These are phyloP conservation scores for Solanum chmielewskii DNA, from an alignment of 257 asterid genomes.

Conservation along the genomic window DNA sequence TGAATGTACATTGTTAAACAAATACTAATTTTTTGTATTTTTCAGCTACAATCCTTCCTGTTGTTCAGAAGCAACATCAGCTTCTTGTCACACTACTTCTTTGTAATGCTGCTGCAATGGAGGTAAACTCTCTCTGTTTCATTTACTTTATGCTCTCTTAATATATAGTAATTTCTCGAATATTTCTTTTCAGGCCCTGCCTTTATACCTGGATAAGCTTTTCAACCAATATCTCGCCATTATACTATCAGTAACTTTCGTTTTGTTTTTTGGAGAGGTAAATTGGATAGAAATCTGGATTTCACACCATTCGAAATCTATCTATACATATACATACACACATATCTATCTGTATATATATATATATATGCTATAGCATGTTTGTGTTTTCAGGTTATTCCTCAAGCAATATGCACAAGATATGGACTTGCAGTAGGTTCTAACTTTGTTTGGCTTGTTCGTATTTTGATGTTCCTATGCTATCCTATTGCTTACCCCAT, in stretches of 20 bases:
- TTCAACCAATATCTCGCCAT: conserved; percentile 94
- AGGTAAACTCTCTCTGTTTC: conserved; percentile 29
- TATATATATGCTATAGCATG: neutral
- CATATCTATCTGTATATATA: too few species aligned
- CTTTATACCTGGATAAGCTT: conserved; percentile 78
- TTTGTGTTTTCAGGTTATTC: conserved; percentile 55
- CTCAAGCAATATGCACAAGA: conserved; percentile 98
- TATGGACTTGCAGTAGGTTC: conserved; percentile 99
- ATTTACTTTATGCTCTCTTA: neutral
- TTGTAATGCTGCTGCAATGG: conserved; percentile 92
- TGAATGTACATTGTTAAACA: neutral
- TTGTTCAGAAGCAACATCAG: conserved; percentile 96
- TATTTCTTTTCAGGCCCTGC: conserved; percentile 69
- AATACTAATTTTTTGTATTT: neutral
- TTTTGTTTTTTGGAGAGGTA: conserved; percentile 94
- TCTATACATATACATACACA: neutral
- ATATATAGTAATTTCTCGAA: too few species aligned
- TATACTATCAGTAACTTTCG: conserved; percentile 90
- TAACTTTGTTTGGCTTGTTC: conserved; percentile 82
- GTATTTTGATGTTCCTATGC: conserved; percentile 62
- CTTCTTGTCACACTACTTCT: conserved; percentile 92
- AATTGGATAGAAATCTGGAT: neutral
- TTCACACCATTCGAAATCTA: neutral
- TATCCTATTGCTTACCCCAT: conserved; percentile 87
- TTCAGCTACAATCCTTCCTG: conserved; percentile 85